Evolutionary conservation across 2,329 filamentous ascomycete species (phyloP).

Genomic region (Pseudocercospora musae): DNA sequence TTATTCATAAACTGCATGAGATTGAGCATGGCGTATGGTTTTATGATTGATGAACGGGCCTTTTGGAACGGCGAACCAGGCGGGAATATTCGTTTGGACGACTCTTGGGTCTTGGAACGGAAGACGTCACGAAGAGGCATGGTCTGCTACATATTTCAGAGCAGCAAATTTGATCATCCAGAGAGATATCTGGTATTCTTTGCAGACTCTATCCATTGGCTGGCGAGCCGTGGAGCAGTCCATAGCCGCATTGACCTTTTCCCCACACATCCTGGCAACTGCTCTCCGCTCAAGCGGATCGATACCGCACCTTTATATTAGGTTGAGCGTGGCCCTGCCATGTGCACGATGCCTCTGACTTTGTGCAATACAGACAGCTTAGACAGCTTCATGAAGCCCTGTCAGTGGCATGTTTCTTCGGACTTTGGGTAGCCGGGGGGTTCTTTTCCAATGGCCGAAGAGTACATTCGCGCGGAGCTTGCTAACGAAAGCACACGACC

Average conservation of each 20-base stretch:
- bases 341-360: background rate
- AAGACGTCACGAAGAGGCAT: background rate
- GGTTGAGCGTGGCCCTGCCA: background rate
- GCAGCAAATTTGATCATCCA: background rate
- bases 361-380: background rate
- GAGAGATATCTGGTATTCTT: background rate
- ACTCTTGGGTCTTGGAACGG: slow-evolving; percentile 4
- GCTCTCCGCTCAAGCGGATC: slow-evolving; percentile 4
- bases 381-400: slow-evolving; percentile 18
- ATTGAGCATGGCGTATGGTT: slow-evolving; percentile 21
- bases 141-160: slow-evolving; percentile 1
- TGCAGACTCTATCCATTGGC: background rate
- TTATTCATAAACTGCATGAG: slow-evolving; percentile 15
- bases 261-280: slow-evolving; percentile 1
- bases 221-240: no score
- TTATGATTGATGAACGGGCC: slow-evolving; percentile 3
- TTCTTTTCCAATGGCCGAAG: background rate
- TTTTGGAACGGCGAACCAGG: background rate
- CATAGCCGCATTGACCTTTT: background rate
- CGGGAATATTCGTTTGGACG: slow-evolving; percentile 6
- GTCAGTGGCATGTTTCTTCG: slow-evolving; percentile 23
- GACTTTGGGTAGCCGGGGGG: slow-evolving; percentile 23
- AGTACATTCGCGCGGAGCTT: slow-evolving; percentile 13
- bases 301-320: slow-evolving; percentile 3
- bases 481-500: slow-evolving; percentile 31